Base-by-base conservation (phyloP, 2,329 filamentous ascomycete species). In the Phaeomoniella chlamydospora region DNA sequence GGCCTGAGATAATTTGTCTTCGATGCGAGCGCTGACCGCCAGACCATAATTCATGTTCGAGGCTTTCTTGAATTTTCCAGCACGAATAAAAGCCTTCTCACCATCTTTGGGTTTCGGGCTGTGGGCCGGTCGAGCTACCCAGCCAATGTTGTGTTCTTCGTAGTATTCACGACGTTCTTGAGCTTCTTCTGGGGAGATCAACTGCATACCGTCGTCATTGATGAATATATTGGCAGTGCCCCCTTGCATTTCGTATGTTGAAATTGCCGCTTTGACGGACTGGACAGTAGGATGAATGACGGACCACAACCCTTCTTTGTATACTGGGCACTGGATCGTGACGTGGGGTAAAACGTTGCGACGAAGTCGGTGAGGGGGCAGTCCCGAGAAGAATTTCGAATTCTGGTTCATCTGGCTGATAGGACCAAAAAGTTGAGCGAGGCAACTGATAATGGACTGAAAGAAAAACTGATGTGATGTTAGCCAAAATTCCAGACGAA, bases 291-390 rank as follows among this genome's bases (percentile, higher is more conserved):
- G 70, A 32, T 61, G 58, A 43, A 74, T 73, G 48, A 92, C 84
- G 41, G 66, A 73, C 22, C 62, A 61, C 2, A 92, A 67, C 44
- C 83, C 82, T 54, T 92, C 84, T 55, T 88, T 90, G 63, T 90
- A 92, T 0, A 92, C 81, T 3, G 84, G 84, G 54, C 82, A 87
- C 51, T 93, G 84, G 30, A 92, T 80, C 3, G 82, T 88, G 40
- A 71, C 59, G 45, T 64, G 67, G 19, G 63, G 65, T 9, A 64
- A 52, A 10, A 54, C 52, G 31, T 50, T 49, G 11, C 51, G 50
- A n/a, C 59, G 46, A 18, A 44, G 13, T 13, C 59, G 58, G 34
- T 48, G 54, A n/a, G 58, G 58, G 18, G 50, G 48, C 19, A 50
- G 34, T 30, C 61, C 62, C 17, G 61, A 64, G 48, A 58, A 65